Evolutionary conservation across 1,139 yeast species (phyloP).

Genomic region (Yamadazyma blattariae): DNA sequence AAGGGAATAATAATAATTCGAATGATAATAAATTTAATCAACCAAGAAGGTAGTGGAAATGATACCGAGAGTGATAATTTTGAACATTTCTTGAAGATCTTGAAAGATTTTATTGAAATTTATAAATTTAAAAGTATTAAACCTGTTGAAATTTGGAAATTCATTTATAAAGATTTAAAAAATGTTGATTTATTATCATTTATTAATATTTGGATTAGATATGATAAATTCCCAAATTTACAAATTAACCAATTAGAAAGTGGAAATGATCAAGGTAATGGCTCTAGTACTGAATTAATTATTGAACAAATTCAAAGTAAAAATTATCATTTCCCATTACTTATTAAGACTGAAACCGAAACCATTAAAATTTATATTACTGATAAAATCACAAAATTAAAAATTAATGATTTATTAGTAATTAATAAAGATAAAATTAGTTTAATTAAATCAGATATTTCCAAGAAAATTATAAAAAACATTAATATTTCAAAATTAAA

Average conservation of each 20-base stretch:
- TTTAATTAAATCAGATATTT: constrained; percentile 11
- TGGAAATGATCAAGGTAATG: no score
- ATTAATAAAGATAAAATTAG: constrained; percentile 13
- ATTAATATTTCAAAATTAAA: constrained; percentile 8
- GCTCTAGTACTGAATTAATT: constrained; percentile 19
- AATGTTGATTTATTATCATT: constrained; percentile 36
- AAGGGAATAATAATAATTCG: constrained; percentile 63
- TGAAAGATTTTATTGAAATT: constrained; percentile 40
- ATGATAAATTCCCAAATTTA: constrained; percentile 58
- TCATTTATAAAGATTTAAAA: constrained; percentile 20
- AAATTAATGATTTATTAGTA: constrained; percentile 8
- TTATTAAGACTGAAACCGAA: constrained; percentile 20
- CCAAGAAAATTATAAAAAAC: constrained; percentile 12
- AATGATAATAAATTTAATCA: constrained; percentile 48
- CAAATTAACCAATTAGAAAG: constrained; percentile 21
- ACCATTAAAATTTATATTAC: constrained; percentile 9
- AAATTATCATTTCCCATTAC: constrained; percentile 50
- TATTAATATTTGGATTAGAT: constrained; percentile 57
- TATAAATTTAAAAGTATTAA: constrained; percentile 41
- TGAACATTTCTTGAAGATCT: constrained; percentile 22
- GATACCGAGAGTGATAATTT: constrained; percentile 19
- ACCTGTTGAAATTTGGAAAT: constrained; percentile 59
- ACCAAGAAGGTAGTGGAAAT: no score
- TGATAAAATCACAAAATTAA: constrained; percentile 10
- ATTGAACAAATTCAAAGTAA: constrained; percentile 53